These are phyloP conservation scores for Pilaira anomala DNA, from an alignment of 192 early-diverging fungal species.

Conservation along the genomic window DNA sequence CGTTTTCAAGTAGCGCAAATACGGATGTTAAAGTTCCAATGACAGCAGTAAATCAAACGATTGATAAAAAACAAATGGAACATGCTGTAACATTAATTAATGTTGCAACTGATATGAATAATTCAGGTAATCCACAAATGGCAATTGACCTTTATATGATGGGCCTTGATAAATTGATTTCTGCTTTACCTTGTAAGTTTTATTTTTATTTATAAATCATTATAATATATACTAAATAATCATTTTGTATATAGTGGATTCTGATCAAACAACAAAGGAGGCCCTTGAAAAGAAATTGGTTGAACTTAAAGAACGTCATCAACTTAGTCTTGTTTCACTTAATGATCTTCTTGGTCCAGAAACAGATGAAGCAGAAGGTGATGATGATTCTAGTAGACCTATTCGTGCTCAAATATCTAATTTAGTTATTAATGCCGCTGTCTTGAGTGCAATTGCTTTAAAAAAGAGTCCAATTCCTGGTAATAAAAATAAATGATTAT, in stretches of 20 bases:
- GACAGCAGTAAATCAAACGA: not conserved
- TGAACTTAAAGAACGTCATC: conserved; percentile 9
- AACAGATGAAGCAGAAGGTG: not conserved
- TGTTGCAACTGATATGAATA: conserved; percentile 23
- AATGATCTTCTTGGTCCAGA: not conserved
- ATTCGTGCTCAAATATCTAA: conserved; percentile 9
- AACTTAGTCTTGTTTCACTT: conserved; percentile 8
- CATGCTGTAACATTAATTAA: conserved; percentile 22
- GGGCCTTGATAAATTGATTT: conserved; percentile 22
- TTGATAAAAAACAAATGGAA: conserved; percentile 19
- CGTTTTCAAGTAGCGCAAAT: conserved; percentile 1
- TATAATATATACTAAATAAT: not conserved
- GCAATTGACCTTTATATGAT: conserved; percentile 28
- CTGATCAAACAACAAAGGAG: conserved; percentile 7
- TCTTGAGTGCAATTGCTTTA: conserved; percentile 42
- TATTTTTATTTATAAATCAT: not conserved
- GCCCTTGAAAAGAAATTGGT: conserved; percentile 16
- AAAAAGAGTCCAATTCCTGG: conserved; percentile 52
- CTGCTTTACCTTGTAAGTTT: conserved; percentile 18
- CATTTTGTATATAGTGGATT: conserved; percentile 18
- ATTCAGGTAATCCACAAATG: conserved; percentile 18
- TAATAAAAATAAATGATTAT: not conserved
- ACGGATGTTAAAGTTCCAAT: not conserved
- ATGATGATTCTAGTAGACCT: not conserved
- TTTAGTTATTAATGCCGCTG: conserved; percentile 42